A percentile compares a stretch with the other conserved stretches of the same genome.
phyloP scores from a whole-genome alignment of 2,329 filamentous ascomycete species.

The Hortaea sp. region DNA sequence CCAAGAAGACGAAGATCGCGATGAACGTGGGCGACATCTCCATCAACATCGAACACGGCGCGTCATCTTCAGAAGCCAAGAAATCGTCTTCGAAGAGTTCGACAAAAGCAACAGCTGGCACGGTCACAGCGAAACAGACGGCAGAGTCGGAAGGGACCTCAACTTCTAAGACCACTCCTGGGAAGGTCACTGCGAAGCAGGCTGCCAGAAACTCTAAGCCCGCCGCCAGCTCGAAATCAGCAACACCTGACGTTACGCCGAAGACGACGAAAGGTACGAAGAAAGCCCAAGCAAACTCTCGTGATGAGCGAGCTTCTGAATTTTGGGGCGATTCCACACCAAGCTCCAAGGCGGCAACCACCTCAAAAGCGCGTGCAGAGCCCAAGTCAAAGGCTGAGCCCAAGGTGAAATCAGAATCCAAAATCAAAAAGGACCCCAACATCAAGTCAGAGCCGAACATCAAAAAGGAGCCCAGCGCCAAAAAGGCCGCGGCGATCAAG shows the following conservation, averaged over 20 bases:
- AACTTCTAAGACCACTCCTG: background rate
- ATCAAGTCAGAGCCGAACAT: constrained; percentile 4
- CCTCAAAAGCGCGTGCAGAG: constrained; percentile 6
- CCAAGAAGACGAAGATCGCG: constrained; percentile 19
- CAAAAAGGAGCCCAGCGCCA: constrained; percentile 1
- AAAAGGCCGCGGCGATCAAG: constrained; percentile 7
- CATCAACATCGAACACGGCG: constrained; percentile 17
- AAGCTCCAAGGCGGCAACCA: constrained; percentile 7
- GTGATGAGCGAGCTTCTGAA: constrained; percentile 3
- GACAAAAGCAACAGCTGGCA: constrained; percentile 1
- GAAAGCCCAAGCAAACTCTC: background rate
- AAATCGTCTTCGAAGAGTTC: constrained; percentile 1
- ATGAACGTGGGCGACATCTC: constrained; percentile 15
- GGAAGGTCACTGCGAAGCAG: background rate
- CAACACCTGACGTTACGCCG: background rate
- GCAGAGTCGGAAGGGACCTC: background rate
- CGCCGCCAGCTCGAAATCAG: background rate
- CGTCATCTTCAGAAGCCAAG: constrained; percentile 3
- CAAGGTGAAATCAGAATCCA: constrained; percentile 3
- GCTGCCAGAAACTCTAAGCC: background rate
- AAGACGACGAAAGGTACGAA: background rate
- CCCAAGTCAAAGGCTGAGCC: constrained; percentile 9
- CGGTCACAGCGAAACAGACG: background rate
- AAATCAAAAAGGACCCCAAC: constrained; percentile 2
- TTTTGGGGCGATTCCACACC: constrained; percentile 10